Percentiles rank a stretch among this genome's conserved stretches.
Evolutionary conservation across 345 rosid genomes (phyloP).

Genomic region (Kandelia obovata): DNA sequence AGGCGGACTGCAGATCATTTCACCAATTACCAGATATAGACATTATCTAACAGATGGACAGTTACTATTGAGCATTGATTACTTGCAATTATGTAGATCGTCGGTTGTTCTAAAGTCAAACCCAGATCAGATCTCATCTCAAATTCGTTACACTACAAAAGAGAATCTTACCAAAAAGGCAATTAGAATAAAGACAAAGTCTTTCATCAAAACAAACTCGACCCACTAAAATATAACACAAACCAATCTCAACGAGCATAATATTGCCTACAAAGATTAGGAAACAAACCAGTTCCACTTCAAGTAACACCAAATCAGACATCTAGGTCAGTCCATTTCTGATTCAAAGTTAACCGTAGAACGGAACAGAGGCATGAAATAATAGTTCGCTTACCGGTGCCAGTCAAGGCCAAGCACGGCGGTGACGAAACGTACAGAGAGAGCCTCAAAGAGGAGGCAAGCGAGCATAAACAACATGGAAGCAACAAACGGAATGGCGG

Average conservation of each 20-base stretch:
- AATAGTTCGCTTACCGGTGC: conserved; percentile 52
- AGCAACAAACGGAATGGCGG: conserved; percentile 67
- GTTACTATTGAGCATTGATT: no score
- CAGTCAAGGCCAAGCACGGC: conserved; percentile 92
- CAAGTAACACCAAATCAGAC: conserved; percentile 3
- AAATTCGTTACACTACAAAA: not conserved
- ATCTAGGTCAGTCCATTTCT: conserved; percentile 7
- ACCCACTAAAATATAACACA: not conserved
- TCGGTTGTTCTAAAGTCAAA: not conserved
- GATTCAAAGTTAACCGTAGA: not conserved
- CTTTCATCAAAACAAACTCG: not conserved
- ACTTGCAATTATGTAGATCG: not conserved
- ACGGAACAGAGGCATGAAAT: not conserved
- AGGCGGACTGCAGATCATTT: no score
- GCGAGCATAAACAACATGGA: conserved; percentile 74
- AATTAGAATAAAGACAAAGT: not conserved
- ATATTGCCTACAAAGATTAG: not conserved
- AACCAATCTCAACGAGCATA: not conserved
- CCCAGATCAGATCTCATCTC: not conserved
- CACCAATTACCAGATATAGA: no score
- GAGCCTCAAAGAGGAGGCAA: conserved; percentile 74
- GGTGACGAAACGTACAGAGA: conserved; percentile 80
- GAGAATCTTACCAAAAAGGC: not conserved
- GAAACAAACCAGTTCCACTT: conserved; percentile 5
- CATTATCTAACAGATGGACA: no score